Conservation (phyloP, 2,329 filamentous ascomycete species). For the Remersonia thermophila region DNA sequence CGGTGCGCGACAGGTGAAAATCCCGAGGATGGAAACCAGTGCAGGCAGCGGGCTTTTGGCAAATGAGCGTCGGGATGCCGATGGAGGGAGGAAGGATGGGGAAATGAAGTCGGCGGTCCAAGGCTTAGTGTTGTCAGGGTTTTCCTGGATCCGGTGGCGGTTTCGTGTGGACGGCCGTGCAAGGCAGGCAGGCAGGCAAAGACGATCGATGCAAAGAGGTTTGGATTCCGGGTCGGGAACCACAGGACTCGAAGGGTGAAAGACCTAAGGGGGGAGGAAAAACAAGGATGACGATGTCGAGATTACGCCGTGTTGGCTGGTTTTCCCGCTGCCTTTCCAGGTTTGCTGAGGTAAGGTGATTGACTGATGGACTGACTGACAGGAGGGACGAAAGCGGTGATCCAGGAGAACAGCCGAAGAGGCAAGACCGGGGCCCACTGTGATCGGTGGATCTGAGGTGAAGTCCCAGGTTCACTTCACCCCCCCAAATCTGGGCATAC, state of each 20-base stretch:
- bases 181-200: background rate
- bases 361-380: too few species aligned
- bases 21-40: background rate
- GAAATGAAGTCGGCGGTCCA: too few species aligned
- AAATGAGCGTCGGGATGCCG: background rate
- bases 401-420: slow-evolving; percentile 12
- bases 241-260: background rate
- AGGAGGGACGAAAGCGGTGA: slow-evolving; percentile 4
- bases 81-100: too few species aligned
- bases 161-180: background rate
- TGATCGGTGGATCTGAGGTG: slow-evolving; percentile 6
- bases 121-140: too few species aligned
- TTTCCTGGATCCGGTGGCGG: background rate
- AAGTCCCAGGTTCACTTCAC: too few species aligned
- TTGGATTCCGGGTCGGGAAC: too few species aligned
- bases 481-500: too few species aligned
- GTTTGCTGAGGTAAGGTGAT: slow-evolving; percentile 10
- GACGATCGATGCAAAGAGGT: background rate
- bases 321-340: slow-evolving; percentile 8
- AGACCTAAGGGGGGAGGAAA: slow-evolving; percentile 1
- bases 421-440: slow-evolving; percentile 12
- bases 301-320: slow-evolving; percentile 2
- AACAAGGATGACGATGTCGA: slow-evolving; percentile 1
- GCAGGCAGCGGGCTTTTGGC: too few species aligned
- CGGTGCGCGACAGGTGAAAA: too few species aligned